Base-by-base conservation (phyloP, 2,329 filamentous ascomycete genomes). In the Alternaria hordeiaustralica region DNA sequence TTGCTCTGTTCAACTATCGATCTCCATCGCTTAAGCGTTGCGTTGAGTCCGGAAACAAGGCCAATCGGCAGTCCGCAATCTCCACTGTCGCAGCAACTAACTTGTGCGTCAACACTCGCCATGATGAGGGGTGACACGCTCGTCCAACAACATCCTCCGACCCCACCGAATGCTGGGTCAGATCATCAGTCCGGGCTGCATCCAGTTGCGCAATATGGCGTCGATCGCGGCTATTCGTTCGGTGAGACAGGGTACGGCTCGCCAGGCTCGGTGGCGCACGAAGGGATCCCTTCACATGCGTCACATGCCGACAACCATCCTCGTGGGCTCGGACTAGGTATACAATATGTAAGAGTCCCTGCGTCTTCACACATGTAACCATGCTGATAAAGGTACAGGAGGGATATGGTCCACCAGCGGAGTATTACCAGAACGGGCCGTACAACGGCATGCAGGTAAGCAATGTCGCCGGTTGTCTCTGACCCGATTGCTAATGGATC, bases 191-290 rank as follows among this genome's bases (percentile, higher is more conserved):
- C 78, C 55, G 78, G 78, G 50, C 73, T 84, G 30, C 78, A 80
- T 45, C 80, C 80, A 57, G 71, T 84, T 65, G 80, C 79, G 49
- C 78, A 81, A 69, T 82, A 82, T 73, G 83, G 81, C 67, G 77
- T 78, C 60, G 76, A 73, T 55, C 73, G 74, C 28, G 75, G 72
- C 44, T 79, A 79, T 69, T 71, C 80, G 23, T 80, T 80, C 58
- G 76, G 80, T 57, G 72, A 74, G 26, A 71, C 67, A 43, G 62
- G 62, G 33, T 80, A 79, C 66, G 71, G 70, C 44, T 77, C 77
- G 50, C 71, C 77, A 28, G 69, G 66, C 15, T 67, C 71, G 26
- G 67, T 69, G 21, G 64, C 70, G 58, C 75, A 75, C 47, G 69
- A 78, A 66, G 68, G 66, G 45, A 66, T 74, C 61, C 68, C 70